These are phyloP conservation scores for Monilinia fructicola DNA, from an alignment of 2,329 filamentous ascomycete species.

Conservation along the genomic window DNA sequence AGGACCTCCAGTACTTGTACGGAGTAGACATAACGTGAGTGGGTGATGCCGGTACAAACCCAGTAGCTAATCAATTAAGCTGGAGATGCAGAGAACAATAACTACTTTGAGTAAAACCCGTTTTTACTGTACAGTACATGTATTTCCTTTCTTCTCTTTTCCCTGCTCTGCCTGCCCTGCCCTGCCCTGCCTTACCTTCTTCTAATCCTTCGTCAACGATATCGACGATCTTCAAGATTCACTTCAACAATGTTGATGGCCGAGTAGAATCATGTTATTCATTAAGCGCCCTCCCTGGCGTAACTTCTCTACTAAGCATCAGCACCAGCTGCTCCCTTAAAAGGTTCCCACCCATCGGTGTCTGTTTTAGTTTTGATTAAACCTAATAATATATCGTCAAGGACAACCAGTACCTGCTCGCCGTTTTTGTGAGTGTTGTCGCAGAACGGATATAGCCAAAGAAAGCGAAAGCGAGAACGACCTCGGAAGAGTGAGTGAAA, in stretches of 20 bases:
- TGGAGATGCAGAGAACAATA: no score
- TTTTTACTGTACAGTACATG: no score
- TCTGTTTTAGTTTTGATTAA: constrained; percentile 10
- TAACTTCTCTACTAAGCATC: constrained; percentile 14
- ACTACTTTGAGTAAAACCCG: not conserved
- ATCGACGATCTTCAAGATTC: not conserved
- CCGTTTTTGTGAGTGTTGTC: not conserved
- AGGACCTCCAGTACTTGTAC: not conserved
- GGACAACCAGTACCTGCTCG: not conserved
- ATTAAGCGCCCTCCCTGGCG: not conserved
- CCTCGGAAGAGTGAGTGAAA: not conserved
- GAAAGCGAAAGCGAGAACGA: no score
- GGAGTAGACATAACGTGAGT: no score
- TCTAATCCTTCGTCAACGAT: not conserved
- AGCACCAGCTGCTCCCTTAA: constrained; percentile 11
- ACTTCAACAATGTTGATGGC: no score
- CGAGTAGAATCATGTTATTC: no score
- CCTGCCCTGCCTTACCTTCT: not conserved
- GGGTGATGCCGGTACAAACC: no score
- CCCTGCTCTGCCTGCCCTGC: no score
- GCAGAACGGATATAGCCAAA: no score
- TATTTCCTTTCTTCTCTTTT: not conserved
- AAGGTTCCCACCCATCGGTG: not conserved
- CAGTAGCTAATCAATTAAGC: no score
- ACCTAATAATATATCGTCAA: not conserved